Evolutionary conservation across 768 basidiomycete species (phyloP), one percentile per base, ranked within the genome.

Genomic region (Dioszegia hungarica): DNA sequence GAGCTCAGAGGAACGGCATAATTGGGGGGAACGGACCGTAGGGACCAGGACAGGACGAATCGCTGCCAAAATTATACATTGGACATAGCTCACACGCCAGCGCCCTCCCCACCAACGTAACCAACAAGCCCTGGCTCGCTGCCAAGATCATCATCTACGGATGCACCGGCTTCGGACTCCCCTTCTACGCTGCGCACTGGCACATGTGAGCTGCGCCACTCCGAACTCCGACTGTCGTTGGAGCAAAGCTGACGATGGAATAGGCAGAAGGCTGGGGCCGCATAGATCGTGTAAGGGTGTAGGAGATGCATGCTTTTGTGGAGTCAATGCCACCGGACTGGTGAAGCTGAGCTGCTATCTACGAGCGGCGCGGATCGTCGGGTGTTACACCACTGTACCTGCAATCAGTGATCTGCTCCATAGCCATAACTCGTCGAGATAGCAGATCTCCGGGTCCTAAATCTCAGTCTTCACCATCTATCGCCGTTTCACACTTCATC

Each of bases 181-280:
- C 74, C 25, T 74, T 74, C 64, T 63, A 55, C 56, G 66, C 65
- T 37, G 74, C 70, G 34, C 59, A 53, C 24, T 71, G 60, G 60
- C 74, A 75, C 33, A 28, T 75, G 73, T 75, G 59, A 70, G 73
- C n/a, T n/a, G n/a, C n/a, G n/a, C n/a, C n/a, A n/a, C n/a, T n/a
- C n/a, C n/a, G n/a, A n/a, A n/a, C n/a, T n/a, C n/a, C n/a, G n/a
- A n/a, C n/a, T 68, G 0, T 5, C 20, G 68, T 72, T 25, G 29
- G 70, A 67, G 68, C 57, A 67, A 67, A 65, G 2, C n/a, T n/a
- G 31, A 34, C 2, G n/a, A 45, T 25, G 40, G 2, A 5, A 31
- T 17, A 51, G 49, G 36, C 31, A 33, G 25, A 51, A 51, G 49
- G 31, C 29, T 19, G 49, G 31, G 3, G 49, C 49, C 5, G 36